Evolutionary conservation across 2,329 filamentous ascomycete genomes (phyloP).

Genomic region (Venturia oleaginea): DNA sequence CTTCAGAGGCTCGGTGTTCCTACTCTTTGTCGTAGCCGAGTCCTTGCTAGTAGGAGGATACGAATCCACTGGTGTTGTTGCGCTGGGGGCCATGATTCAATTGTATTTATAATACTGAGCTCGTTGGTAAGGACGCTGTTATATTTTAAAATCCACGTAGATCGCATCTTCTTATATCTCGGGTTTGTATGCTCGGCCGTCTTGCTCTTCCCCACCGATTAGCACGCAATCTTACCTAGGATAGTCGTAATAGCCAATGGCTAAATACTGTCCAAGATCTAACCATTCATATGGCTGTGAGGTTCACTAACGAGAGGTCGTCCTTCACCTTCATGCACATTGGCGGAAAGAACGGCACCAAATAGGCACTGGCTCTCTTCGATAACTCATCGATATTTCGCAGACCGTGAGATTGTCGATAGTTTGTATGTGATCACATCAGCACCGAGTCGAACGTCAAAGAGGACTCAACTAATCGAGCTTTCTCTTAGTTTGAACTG

Average conservation of each 20-base stretch:
- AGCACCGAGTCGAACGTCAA: too few species aligned
- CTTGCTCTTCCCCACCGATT: neutral
- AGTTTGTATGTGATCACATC: too few species aligned
- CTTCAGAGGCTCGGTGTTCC: conserved; percentile 33
- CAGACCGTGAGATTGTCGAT: too few species aligned
- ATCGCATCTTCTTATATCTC: neutral
- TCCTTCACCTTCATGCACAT: neutral
- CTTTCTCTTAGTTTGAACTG: too few species aligned
- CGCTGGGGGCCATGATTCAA: neutral
- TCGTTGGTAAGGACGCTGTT: neutral
- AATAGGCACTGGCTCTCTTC: too few species aligned
- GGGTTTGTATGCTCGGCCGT: neutral
- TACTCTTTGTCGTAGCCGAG: neutral
- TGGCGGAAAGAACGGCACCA: too few species aligned
- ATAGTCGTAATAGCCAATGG: neutral
- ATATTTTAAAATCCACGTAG: neutral
- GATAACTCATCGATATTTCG: too few species aligned
- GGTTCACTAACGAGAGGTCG: neutral
- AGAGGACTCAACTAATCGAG: too few species aligned
- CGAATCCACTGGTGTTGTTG: neutral
- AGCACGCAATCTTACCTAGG: neutral
- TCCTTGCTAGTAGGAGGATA: neutral
- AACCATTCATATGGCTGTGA: neutral
- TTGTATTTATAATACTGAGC: neutral
- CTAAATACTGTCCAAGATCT: too few species aligned